These are phyloP conservation scores for Suhomyces vadensis DNA, from an alignment of 805 yeast genomes.

Conservation along the genomic window DNA sequence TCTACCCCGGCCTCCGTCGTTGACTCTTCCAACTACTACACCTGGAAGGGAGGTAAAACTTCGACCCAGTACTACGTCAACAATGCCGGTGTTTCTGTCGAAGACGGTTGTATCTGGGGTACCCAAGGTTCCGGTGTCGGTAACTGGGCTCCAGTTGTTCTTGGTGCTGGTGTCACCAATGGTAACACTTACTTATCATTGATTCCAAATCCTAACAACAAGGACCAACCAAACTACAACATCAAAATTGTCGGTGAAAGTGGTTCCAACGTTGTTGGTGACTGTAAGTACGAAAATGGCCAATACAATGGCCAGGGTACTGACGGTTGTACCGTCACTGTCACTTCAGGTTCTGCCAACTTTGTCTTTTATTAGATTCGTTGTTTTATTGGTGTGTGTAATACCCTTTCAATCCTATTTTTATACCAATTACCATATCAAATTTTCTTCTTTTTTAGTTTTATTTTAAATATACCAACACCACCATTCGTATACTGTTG, in stretches of 20 bases:
- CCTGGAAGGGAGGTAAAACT: slow-evolving; percentile 63
- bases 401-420: background rate
- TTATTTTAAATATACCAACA: background rate
- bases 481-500: slow-evolving; percentile 4
- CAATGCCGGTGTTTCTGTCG: slow-evolving; percentile 69
- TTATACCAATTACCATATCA: slow-evolving; percentile 1
- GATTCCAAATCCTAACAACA: slow-evolving; percentile 78
- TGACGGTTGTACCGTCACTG: slow-evolving; percentile 80
- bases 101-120: slow-evolving; percentile 77
- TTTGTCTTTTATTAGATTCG: slow-evolving; percentile 51
- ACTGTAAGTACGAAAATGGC: slow-evolving; percentile 46
- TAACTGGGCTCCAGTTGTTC: slow-evolving; percentile 78
- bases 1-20: slow-evolving; percentile 58
- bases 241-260: slow-evolving; percentile 47
- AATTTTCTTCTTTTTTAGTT: background rate
- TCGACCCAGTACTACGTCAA: slow-evolving; percentile 76
- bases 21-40: slow-evolving; percentile 56
- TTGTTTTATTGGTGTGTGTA: background rate
- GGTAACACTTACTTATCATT: slow-evolving; percentile 67
- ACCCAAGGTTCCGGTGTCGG: slow-evolving; percentile 57
- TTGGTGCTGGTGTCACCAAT: slow-evolving; percentile 71
- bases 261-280: slow-evolving; percentile 38
- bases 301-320: slow-evolving; percentile 52
- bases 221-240: slow-evolving; percentile 41
- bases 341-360: slow-evolving; percentile 58